Percentiles rank a stretch among this genome's conserved stretches.
Conservation (phyloP, 352 stramenopile genomes). For the Blastocystis sp. region DNA sequence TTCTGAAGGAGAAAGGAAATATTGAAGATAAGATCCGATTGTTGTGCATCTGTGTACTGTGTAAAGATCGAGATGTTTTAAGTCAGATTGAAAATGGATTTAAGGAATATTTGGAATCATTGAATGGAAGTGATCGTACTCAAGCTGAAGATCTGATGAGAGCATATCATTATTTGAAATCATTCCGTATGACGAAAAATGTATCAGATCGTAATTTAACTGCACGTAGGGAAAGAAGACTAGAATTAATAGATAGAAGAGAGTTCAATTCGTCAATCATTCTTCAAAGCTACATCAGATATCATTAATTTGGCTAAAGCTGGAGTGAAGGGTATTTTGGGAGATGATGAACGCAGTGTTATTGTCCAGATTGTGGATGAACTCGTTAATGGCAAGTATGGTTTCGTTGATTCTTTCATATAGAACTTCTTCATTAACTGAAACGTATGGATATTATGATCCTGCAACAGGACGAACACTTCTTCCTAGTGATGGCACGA, state of each 20-base stretch:
- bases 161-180: conserved; percentile 46
- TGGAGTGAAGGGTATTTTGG: conserved; percentile 58
- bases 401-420: neutral
- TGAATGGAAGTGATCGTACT: neutral
- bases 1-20: conserved; percentile 73
- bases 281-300: conserved; percentile 35
- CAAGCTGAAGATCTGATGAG: conserved; percentile 24
- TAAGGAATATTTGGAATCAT: conserved; percentile 3
- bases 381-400: conserved; percentile 26
- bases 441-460: conserved; percentile 58
- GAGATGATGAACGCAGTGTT: conserved; percentile 38
- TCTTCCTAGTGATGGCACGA: conserved; percentile 30
- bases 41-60: conserved; percentile 64
- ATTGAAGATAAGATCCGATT: conserved; percentile 78
- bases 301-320: conserved; percentile 54
- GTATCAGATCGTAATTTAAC: conserved; percentile 11
- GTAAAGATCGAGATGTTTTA: neutral
- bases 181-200: conserved; percentile 1
- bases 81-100: conserved; percentile 4
- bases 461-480: conserved; percentile 51
- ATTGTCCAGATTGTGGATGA: conserved; percentile 59
- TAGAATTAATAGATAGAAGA: neutral
- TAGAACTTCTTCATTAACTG: conserved; percentile 39
- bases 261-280: conserved; percentile 39
- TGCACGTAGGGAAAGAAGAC: neutral